Percentiles rank a stretch among this genome's conserved stretches.
Evolutionary conservation across 176 grass and related monocot genomes (phyloP).

Genomic region (Eremochloa ophiuroides): DNA sequence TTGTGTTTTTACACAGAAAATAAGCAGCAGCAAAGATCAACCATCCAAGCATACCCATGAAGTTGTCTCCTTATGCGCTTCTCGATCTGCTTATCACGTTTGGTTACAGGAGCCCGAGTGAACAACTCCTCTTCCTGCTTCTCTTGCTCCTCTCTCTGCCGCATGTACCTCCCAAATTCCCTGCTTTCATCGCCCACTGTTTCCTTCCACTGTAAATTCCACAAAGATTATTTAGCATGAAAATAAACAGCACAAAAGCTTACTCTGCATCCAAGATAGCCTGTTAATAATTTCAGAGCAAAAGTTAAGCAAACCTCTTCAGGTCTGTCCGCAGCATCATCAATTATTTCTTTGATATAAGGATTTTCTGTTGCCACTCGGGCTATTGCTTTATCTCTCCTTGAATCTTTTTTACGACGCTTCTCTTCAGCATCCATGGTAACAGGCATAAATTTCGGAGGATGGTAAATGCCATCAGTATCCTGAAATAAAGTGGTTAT

Average conservation of each 20-base stretch:
- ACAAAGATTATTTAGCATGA: conserved; percentile 12
- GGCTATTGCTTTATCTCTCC: conserved; percentile 64
- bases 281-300: neutral
- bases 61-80: conserved; percentile 54
- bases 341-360: conserved; percentile 65
- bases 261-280: conserved; percentile 9
- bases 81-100: conserved; percentile 66
- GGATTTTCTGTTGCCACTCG: conserved; percentile 60
- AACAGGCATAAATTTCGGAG: conserved; percentile 69
- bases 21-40: neutral
- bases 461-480: conserved; percentile 67
- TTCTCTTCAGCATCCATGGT: conserved; percentile 69
- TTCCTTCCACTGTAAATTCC: conserved; percentile 58
- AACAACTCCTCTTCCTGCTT: conserved; percentile 77
- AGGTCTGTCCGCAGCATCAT: conserved; percentile 61
- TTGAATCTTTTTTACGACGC: conserved; percentile 54
- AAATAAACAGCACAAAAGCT: too few species aligned
- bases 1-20: neutral
- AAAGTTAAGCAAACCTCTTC: conserved; percentile 67
- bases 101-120: conserved; percentile 74
- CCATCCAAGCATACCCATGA: conserved; percentile 48
- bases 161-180: conserved; percentile 54
- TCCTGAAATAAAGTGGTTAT: conserved; percentile 40
- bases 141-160: conserved; percentile 57
- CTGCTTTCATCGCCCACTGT: conserved; percentile 72